These are phyloP conservation scores for Dalbergia cultrata DNA, from an alignment of 306 rosid species.

Conservation along the genomic window DNA sequence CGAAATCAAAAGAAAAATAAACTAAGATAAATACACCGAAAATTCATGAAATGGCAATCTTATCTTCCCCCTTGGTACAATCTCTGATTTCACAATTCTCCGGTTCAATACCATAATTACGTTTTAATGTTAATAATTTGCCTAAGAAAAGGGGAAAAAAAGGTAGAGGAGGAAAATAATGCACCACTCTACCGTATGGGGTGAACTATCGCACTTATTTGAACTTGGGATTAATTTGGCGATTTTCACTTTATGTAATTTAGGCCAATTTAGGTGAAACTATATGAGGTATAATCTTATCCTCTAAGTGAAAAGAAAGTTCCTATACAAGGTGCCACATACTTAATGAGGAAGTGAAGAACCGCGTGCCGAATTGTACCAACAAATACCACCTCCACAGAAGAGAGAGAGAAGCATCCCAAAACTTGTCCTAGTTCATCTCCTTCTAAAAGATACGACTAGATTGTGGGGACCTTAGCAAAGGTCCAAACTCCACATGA, in stretches of 20 bases:
- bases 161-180: neutral
- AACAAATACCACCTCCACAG: neutral
- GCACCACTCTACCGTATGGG: constrained; percentile 18
- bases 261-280: constrained; percentile 43
- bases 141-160: neutral
- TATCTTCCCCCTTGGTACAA: neutral
- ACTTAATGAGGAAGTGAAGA: constrained; percentile 47
- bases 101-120: neutral
- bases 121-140: neutral
- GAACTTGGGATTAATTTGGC: neutral
- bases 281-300: constrained; percentile 39
- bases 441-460: constrained; percentile 39
- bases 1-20: constrained; percentile 5
- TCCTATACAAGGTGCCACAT: constrained; percentile 33
- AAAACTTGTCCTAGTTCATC: constrained; percentile 34
- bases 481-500: constrained; percentile 36
- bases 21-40: neutral
- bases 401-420: neutral
- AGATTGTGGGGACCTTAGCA: constrained; percentile 38
- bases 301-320: neutral
- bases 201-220: constrained; percentile 32
- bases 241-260: neutral
- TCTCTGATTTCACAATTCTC: neutral
- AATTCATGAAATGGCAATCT: neutral
- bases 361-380: constrained; percentile 36